Evolutionary conservation across 2,329 filamentous ascomycete genomes (phyloP).

Genomic region (Ascochyta fabae): DNA sequence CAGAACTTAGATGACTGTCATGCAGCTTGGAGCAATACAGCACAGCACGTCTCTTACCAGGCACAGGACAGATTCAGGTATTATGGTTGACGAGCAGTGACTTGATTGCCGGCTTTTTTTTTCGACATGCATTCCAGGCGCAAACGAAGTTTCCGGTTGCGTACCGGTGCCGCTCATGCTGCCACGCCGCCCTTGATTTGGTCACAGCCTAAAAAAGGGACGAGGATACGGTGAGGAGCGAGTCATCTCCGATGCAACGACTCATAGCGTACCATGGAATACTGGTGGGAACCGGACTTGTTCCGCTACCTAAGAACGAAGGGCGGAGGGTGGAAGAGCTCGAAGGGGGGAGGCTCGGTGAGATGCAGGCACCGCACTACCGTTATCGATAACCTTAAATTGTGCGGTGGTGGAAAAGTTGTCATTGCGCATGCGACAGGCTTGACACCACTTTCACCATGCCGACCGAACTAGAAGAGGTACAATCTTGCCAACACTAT

Average conservation of each 20-base stretch:
- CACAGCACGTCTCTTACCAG: too few species aligned
- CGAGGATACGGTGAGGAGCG: too few species aligned
- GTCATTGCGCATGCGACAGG: conserved; percentile 28
- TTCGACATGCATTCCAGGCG: too few species aligned
- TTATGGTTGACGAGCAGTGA: too few species aligned
- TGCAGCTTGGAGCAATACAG: background rate
- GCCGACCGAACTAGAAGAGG: conserved; percentile 60
- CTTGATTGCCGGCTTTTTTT: too few species aligned
- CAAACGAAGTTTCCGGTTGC: too few species aligned
- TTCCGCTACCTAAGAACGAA: background rate
- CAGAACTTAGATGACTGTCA: background rate
- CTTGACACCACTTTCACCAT: conserved; percentile 41
- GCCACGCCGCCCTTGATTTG: background rate
- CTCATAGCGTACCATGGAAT: too few species aligned
- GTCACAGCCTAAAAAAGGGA: too few species aligned
- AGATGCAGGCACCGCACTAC: conserved; percentile 2
- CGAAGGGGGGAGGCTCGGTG: background rate
- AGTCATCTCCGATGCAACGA: too few species aligned
- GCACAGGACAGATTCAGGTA: too few species aligned
- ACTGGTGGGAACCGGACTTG: too few species aligned
- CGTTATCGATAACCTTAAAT: conserved; percentile 46
- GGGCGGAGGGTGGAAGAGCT: conserved; percentile 10
- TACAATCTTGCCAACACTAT: conserved; percentile 20
- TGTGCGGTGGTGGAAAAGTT: conserved; percentile 28
- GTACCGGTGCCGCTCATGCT: background rate